These are phyloP conservation scores for Gastrolobium bilobum DNA, from an alignment of 306 rosid species.

Conservation along the genomic window DNA sequence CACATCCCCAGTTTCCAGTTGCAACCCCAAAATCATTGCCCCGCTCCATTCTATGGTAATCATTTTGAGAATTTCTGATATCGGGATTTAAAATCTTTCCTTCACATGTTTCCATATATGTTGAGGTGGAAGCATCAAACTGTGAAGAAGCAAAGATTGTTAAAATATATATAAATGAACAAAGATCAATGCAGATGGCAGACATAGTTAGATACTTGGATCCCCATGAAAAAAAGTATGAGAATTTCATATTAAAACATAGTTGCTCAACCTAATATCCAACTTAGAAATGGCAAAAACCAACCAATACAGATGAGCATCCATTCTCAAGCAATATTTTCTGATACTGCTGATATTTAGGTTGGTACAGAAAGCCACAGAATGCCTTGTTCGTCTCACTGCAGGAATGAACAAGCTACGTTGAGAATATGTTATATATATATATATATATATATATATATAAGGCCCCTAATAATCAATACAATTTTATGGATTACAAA, in stretches of 20 bases:
- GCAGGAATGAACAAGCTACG: slow-evolving; percentile 53
- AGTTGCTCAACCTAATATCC: slow-evolving; percentile 34
- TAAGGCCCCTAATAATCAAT: background rate
- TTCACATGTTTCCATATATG: slow-evolving; percentile 50
- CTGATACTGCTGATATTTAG: slow-evolving; percentile 53
- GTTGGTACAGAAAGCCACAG: slow-evolving; percentile 78
- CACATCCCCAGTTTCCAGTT: slow-evolving; percentile 99
- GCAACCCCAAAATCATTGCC: slow-evolving; percentile 71
- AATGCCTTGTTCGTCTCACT: slow-evolving; percentile 94
- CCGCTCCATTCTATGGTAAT: slow-evolving; percentile 41
- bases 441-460: background rate
- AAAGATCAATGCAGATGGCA: slow-evolving; percentile 29
- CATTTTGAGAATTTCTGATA: slow-evolving; percentile 47
- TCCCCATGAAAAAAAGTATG: slow-evolving; percentile 1
- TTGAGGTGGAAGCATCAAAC: slow-evolving; percentile 54
- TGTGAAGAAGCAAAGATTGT: slow-evolving; percentile 41
- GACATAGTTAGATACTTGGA: background rate
- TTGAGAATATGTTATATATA: slow-evolving; percentile 10
- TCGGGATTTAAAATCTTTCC: slow-evolving; percentile 46
- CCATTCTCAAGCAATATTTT: slow-evolving; percentile 56
- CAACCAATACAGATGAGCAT: slow-evolving; percentile 46
- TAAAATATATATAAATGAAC: slow-evolving; percentile 21
- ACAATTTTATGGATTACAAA: background rate
- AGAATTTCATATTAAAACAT: background rate
- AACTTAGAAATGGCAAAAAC: slow-evolving; percentile 33